Conservation (phyloP, 129 eudicot genomes). For the Calendula officinalis region DNA sequence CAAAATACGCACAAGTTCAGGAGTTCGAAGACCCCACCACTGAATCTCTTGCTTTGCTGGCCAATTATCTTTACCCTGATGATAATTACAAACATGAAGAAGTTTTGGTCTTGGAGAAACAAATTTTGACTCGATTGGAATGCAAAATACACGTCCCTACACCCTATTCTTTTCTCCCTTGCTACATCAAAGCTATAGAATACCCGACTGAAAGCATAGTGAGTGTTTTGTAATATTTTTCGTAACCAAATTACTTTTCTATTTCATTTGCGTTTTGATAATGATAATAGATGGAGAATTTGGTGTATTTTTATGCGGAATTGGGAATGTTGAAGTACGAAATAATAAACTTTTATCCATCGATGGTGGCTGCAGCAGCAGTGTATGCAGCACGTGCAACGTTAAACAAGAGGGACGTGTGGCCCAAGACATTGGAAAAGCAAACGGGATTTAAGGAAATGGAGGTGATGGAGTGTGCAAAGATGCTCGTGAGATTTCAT, state of each 20-base stretch:
- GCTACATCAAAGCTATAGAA: too few relatives aligned
- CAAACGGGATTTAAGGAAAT: slow-evolving; percentile 56
- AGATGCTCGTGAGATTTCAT: too few relatives aligned
- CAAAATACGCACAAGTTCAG: slow-evolving; percentile 64
- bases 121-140: too few relatives aligned
- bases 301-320: slow-evolving; percentile 56
- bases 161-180: too few relatives aligned
- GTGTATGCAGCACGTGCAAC: slow-evolving; percentile 59
- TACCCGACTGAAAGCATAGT: too few relatives aligned
- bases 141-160: too few relatives aligned
- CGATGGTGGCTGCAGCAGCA: slow-evolving; percentile 74
- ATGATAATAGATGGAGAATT: slow-evolving; percentile 29
- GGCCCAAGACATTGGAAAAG: slow-evolving; percentile 52
- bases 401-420: slow-evolving; percentile 35
- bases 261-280: neutral
- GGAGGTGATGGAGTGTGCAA: slow-evolving; percentile 40
- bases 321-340: slow-evolving; percentile 62
- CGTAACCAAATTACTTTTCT: neutral
- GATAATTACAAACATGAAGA: neutral
- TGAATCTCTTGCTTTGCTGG: too few relatives aligned
- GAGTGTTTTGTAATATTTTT: neutral
- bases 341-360: slow-evolving; percentile 37
- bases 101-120: neutral
- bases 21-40: slow-evolving; percentile 32
- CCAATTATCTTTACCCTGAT: slow-evolving; percentile 30